Conservation (phyloP, 2,329 filamentous ascomycete genomes). For the Beauveria medogensis region DNA sequence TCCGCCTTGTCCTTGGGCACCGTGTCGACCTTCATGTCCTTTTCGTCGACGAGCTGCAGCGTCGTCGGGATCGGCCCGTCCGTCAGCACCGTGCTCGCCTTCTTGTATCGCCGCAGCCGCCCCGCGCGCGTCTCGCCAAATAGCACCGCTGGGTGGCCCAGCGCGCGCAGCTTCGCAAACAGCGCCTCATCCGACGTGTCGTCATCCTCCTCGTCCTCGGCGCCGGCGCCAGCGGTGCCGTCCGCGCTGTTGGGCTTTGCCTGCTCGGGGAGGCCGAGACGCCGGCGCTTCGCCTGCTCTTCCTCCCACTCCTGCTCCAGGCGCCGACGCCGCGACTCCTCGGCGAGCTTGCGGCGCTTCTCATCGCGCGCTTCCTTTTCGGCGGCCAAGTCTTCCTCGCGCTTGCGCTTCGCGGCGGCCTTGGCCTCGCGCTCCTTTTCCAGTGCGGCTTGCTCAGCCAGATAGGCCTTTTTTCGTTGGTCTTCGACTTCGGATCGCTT, state of each 20-base stretch:
- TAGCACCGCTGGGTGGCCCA: slow-evolving; percentile 65
- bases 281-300: slow-evolving; percentile 63
- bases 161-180: slow-evolving; percentile 54
- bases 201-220: slow-evolving; percentile 33
- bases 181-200: slow-evolving; percentile 68
- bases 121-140: slow-evolving; percentile 75
- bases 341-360: slow-evolving; percentile 72
- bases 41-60: slow-evolving; percentile 69
- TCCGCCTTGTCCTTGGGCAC: slow-evolving; percentile 57
- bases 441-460: slow-evolving; percentile 68
- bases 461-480: slow-evolving; percentile 70
- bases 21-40: slow-evolving; percentile 74
- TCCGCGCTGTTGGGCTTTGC: slow-evolving; percentile 27
- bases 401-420: slow-evolving; percentile 72
- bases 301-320: slow-evolving; percentile 68
- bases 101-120: slow-evolving; percentile 62
- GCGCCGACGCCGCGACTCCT: slow-evolving; percentile 62
- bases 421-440: slow-evolving; percentile 64
- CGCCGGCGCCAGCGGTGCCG: slow-evolving; percentile 31
- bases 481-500: slow-evolving; percentile 83
- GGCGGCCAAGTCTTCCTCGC: slow-evolving; percentile 74
- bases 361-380: slow-evolving; percentile 66
- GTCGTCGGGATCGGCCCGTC: slow-evolving; percentile 82
- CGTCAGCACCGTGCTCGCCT: slow-evolving; percentile 53
- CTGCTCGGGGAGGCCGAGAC: slow-evolving; percentile 73